Base-by-base conservation (phyloP, 305 asterid species). In the Solanum hybrid region DNA sequence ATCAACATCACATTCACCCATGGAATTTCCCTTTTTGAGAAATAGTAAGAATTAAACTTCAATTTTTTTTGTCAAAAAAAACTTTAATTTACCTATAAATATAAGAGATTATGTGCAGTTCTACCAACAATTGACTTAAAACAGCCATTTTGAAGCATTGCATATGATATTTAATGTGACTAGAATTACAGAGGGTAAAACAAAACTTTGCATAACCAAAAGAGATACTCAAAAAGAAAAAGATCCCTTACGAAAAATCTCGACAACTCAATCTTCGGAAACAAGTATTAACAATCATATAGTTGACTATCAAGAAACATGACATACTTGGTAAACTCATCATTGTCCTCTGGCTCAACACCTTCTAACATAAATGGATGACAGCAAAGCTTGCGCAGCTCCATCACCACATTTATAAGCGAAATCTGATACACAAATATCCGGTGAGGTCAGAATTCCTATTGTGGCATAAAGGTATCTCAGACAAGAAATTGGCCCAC, bases 341-440 rank as follows among this genome's bases (percentile, higher is more conserved):
- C 91, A 40, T 88, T 87, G 92, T 96, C 98, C 89, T 96, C 98
- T 89, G 99, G 99, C 93, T 97, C 99, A 92, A 97, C 99, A 7
- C 99, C 99, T 95, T 96, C 99, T 94, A 98, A 90, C 99, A 98
- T 95, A 92, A 96, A 98, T 78, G 98, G 98, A 92, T 98, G 99
- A 92, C 99, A 96, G 89, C 99, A 98, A 77, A 98, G 99, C 92
- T 98, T 98, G 92, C 99, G 98, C 90, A 98, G 97, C 93, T 98
- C 99, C 99, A 98, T 98, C 92, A 98, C 99, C 94, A 98, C 99
- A 92, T 98, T 98, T 86, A 95, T 95, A 76, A 97, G 98, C 45
- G 99, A 98, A 88, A 95, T 96, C 99, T 98, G 94, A 88, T 88
- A 69, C 92, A 86, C 89, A 88, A 92, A 85, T 36, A 81, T 88